phyloP scores from a whole-genome alignment of 768 basidiomycete species.

The Jaapia argillacea region DNA sequence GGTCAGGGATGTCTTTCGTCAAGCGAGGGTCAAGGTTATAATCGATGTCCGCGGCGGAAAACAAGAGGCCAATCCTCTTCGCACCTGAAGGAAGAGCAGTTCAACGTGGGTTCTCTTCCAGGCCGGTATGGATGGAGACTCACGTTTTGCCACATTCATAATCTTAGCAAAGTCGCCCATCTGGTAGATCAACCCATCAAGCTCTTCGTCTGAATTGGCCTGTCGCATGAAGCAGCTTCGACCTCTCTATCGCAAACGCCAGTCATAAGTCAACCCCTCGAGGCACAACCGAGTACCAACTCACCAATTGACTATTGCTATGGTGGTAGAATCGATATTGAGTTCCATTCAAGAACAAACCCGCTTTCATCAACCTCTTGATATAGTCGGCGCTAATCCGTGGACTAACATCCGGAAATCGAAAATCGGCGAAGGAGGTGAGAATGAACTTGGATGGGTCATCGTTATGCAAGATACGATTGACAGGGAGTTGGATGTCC shows the following conservation, averaged over 20 bases:
- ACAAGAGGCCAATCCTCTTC: conserved; percentile 58
- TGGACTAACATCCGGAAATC: conserved; percentile 44
- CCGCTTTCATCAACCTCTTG: conserved; percentile 39
- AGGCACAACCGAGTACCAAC: too few relatives aligned
- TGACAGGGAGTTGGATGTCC: conserved; percentile 38
- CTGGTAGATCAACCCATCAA: conserved; percentile 46
- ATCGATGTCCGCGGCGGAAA: conserved; percentile 54
- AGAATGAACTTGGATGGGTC: conserved; percentile 48
- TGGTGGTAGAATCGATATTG: conserved; percentile 67
- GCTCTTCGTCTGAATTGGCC: conserved; percentile 42
- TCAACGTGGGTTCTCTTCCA: neutral
- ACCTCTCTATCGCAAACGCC: conserved; percentile 44
- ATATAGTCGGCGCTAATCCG: conserved; percentile 46
- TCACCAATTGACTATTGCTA: conserved; percentile 59
- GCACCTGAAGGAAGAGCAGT: conserved; percentile 31
- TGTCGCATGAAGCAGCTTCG: conserved; percentile 54
- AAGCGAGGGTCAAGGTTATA: conserved; percentile 38
- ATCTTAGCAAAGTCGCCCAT: conserved; percentile 51
- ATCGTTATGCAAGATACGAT: conserved; percentile 49
- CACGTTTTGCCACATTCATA: conserved; percentile 58
- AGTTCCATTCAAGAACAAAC: conserved; percentile 43
- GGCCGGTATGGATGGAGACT: conserved; percentile 7
- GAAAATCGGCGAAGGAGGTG: conserved; percentile 39
- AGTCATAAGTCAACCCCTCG: too few relatives aligned
- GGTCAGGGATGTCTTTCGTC: conserved; percentile 47